A percentile compares a stretch with the other conserved stretches of the same genome.
Conservation (phyloP, 2,329 filamentous ascomycete species). For the Fusarium decemcellulare region DNA sequence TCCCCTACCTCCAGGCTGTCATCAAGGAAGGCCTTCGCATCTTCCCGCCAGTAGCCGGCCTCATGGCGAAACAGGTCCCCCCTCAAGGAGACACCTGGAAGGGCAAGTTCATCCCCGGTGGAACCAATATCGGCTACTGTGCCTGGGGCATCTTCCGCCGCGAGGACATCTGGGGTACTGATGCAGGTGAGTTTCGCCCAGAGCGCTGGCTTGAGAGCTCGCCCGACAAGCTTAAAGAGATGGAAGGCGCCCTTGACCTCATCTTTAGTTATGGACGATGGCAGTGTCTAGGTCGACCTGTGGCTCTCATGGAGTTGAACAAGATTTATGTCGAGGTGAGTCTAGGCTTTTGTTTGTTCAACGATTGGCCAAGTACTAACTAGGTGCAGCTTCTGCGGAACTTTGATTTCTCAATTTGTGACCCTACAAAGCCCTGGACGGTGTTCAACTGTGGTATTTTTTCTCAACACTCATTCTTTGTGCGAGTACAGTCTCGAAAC, state of each 20-base stretch:
- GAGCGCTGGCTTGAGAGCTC: slow-evolving; percentile 56
- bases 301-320: slow-evolving; percentile 58
- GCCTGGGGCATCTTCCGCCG: slow-evolving; percentile 54
- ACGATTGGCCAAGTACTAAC: neutral
- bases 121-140: slow-evolving; percentile 51
- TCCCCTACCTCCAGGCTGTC: slow-evolving; percentile 63
- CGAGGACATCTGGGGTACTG: slow-evolving; percentile 52
- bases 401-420: slow-evolving; percentile 50
- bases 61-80: slow-evolving; percentile 55
- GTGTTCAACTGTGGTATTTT: slow-evolving; percentile 50
- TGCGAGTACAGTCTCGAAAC: slow-evolving; percentile 20
- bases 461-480: slow-evolving; percentile 50
- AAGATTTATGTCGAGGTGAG: slow-evolving; percentile 58
- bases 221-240: slow-evolving; percentile 48
- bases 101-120: slow-evolving; percentile 50
- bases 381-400: slow-evolving; percentile 46
- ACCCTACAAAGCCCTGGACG: slow-evolving; percentile 51
- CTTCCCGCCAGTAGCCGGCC: slow-evolving; percentile 53
- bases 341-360: slow-evolving; percentile 1
- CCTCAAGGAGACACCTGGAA: slow-evolving; percentile 50
- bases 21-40: slow-evolving; percentile 64
- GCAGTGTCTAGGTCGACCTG: slow-evolving; percentile 55
- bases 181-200: slow-evolving; percentile 52
- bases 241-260: slow-evolving; percentile 56
- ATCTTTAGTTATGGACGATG: slow-evolving; percentile 57